Evolutionary conservation across 2,329 filamentous ascomycete species (phyloP), one percentile per base, ranked within the genome.

Genomic region (Penicillium sp.): DNA sequence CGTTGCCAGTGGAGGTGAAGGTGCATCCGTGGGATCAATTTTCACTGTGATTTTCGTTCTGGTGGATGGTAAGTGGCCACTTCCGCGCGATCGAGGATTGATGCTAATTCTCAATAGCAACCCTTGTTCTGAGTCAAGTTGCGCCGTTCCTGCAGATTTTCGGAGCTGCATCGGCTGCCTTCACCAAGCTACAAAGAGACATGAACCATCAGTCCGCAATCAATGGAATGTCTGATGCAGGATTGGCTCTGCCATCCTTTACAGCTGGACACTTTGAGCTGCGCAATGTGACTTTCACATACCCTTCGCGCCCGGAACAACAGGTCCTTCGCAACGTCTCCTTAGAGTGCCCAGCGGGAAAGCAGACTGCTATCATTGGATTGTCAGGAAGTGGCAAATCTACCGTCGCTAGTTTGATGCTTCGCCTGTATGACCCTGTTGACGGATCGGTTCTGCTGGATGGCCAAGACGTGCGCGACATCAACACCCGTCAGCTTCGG

Each of bases 351-450:
- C 24, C 74, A 75, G 1, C 81, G 81, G 9, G 34, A 36, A 75
- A 82, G 13, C 81, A 78, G 44, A 72, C 79, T 5, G 82, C 80
- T 1, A 67, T 84, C 21, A 81, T 84, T 2, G 82, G 82, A 16
- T 75, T 80, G 1, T 82, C 77, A 2, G 81, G 82, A 13, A 81
- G 79, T 52, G 82, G 82, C 5, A 74, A 91, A 72, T 87, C 85
- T 0, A 89, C 85, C n/a, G 85, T 89, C 32, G 83, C 92, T 27
- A 73, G 72, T 4, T 72, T 84, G 0, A 69, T 83, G 13, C 77
- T 81, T 50, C 72, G 84, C 8, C 90, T 92, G 70, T 93, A 92
- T 68, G 83, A 88, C 42, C 71, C 84, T 0, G 76, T 82, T 22
- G 75, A 79, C 10, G 90, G 90, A 6, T 74, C 75, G 2, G 85